Evolutionary conservation across 176 grass and related monocot genomes (phyloP), one percentile per base, ranked within the genome.

Genomic region (Musa acuminata): DNA sequence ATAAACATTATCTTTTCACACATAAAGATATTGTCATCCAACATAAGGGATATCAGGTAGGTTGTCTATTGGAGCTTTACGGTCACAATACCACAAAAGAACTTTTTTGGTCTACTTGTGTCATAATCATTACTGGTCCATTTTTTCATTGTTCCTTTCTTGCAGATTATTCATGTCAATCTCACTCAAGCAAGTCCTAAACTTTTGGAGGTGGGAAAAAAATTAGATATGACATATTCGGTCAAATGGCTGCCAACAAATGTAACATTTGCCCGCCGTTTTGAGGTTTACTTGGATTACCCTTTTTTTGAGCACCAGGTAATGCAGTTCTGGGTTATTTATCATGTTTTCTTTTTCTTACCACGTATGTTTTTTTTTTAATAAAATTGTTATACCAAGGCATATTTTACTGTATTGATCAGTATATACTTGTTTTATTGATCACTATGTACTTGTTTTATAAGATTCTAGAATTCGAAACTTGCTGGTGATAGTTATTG

Each of bases 11-110:
- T 54, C 77, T 96, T 89, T 89, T 82, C 82, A 91, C 92, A 12
- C 92, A 96, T 81, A 96, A 91, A 82, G 87, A 87, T 71, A 87
- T 96, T 80, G 49, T 87, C 63, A 85, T 96, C 35, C 86, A 77
- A 88, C 91, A 89, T 64, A 96, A 96, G 7, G 82, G 78, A 49
- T 89, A 92, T 80, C 89, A 92, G 92, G 92, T 96, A 83, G 82
- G 35, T 43, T 14, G 64, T 67, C 79, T 14, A 16, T 63, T 13
- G 62, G 22, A 75, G 17, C 24, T 75, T 48, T 12, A 75, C 0
- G 2, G 75, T n/a, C 22, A 57, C 78, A 35, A 35, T 35, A n/a
- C 20, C 54, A 67, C 21, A 21, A 26, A 35, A 35, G 3, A 35
- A 35, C 29, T 59, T n/a, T 59, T 59, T n/a, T 60, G 57, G 57